Percentiles rank a stretch among this genome's conserved stretches.
phyloP scores from a whole-genome alignment of 1,284 basidiomycete genomes.

The Cerrena zonata region DNA sequence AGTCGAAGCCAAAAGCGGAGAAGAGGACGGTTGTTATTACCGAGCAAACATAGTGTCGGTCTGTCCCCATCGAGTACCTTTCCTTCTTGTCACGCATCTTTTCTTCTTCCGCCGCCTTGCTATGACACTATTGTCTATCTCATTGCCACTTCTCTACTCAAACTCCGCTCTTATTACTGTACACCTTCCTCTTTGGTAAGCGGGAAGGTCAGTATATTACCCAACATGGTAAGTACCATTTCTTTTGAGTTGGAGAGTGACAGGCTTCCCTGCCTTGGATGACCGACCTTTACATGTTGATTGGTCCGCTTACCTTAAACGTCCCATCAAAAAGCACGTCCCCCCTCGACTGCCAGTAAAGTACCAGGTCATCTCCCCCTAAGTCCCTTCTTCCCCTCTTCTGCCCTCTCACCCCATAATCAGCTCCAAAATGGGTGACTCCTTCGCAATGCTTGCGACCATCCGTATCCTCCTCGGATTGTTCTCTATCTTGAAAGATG shows the following conservation, averaged over 20 bases:
- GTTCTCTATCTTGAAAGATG: conserved; percentile 11
- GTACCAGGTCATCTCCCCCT: conserved; percentile 8
- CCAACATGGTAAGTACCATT: background rate
- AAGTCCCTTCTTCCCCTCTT: background rate
- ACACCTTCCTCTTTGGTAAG: too few species aligned
- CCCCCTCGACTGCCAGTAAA: too few species aligned
- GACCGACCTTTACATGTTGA: too few species aligned
- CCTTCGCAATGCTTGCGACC: conserved; percentile 12
- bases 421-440: too few species aligned
- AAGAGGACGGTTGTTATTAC: conserved; percentile 79
- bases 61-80: background rate
- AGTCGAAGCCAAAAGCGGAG: conserved; percentile 87
- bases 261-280: background rate
- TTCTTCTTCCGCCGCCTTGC: background rate
- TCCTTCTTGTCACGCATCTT: background rate
- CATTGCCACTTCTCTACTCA: background rate
- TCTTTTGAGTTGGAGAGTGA: background rate
- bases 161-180: too few species aligned
- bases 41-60: conserved; percentile 56
- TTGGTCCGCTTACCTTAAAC: background rate
- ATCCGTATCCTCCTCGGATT: conserved; percentile 15
- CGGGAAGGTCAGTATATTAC: too few species aligned
- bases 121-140: background rate
- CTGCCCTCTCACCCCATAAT: too few species aligned
- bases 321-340: too few species aligned